These are phyloP conservation scores for Saccharomycopsis oosterbeekiorum DNA, from an alignment of 805 yeast genomes.

Conservation along the genomic window DNA sequence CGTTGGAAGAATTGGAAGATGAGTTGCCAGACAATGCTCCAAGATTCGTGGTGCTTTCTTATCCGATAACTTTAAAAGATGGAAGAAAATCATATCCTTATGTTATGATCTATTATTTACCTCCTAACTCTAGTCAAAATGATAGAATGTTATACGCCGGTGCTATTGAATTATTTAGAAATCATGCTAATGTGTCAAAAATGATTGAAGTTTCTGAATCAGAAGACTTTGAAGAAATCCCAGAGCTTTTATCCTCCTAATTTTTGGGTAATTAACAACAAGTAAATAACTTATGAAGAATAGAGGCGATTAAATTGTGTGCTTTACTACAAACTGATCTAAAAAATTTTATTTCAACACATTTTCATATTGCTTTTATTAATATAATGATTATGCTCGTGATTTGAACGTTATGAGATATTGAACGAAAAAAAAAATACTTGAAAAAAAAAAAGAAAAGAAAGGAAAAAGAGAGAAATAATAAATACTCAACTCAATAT, in stretches of 20 bases:
- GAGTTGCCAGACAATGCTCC: slow-evolving; percentile 78
- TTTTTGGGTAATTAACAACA: background rate
- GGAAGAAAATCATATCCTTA: slow-evolving; percentile 69
- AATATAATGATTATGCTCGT: too few species aligned
- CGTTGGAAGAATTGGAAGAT: slow-evolving; percentile 57
- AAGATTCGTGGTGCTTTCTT: slow-evolving; percentile 62
- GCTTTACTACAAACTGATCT: background rate
- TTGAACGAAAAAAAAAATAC: too few species aligned
- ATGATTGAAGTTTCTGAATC: slow-evolving; percentile 38
- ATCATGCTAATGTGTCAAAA: slow-evolving; percentile 63
- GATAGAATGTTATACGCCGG: slow-evolving; percentile 86
- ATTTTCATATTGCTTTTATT: too few species aligned
- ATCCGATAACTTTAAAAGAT: slow-evolving; percentile 60
- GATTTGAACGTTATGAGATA: too few species aligned
- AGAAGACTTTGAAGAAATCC: slow-evolving; percentile 58
- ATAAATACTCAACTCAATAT: too few species aligned
- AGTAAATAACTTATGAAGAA: too few species aligned
- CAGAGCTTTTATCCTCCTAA: slow-evolving; percentile 22
- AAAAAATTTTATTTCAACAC: background rate
- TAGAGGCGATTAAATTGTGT: too few species aligned
- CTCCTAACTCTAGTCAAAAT: slow-evolving; percentile 76
- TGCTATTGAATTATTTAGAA: slow-evolving; percentile 71
- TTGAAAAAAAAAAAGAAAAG: too few species aligned
- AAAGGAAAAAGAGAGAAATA: too few species aligned
- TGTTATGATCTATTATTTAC: slow-evolving; percentile 79